These are phyloP conservation scores for Barnettozyma sucrosica DNA, from an alignment of 805 yeast species.

Conservation along the genomic window DNA sequence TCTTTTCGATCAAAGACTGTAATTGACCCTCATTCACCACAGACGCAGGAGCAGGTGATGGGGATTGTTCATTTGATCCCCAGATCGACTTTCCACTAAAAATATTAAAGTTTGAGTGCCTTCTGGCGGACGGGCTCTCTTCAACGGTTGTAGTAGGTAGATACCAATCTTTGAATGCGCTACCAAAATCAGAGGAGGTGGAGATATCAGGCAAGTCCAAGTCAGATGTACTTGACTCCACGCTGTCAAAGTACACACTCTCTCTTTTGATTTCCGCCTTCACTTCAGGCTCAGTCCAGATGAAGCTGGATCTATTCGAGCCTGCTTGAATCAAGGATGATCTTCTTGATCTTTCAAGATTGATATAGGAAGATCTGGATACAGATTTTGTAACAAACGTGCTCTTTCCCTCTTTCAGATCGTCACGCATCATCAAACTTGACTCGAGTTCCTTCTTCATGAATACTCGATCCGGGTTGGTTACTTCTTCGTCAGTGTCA, in stretches of 20 bases:
- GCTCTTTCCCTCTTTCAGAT: slow-evolving; percentile 6
- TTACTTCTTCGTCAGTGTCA: slow-evolving; percentile 10
- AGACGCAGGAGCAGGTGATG: slow-evolving; percentile 2
- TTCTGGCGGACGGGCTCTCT: not conserved
- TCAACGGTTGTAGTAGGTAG: slow-evolving; percentile 3
- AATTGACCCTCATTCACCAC: slow-evolving; percentile 15
- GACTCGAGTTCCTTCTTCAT: slow-evolving; percentile 7
- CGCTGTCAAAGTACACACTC: slow-evolving; percentile 1
- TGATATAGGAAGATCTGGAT: slow-evolving; percentile 21
- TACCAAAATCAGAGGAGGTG: slow-evolving; percentile 43
- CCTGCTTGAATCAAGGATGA: slow-evolving; percentile 11
- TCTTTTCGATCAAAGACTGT: slow-evolving; percentile 13
- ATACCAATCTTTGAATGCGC: slow-evolving; percentile 35
- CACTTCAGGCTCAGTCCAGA: not conserved
- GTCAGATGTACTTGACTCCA: not conserved
- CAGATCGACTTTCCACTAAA: slow-evolving; percentile 18
- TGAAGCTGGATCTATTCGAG: slow-evolving; percentile 1
- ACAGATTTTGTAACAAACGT: slow-evolving; percentile 22
- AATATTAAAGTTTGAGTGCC: not conserved
- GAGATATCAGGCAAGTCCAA: slow-evolving; percentile 39
- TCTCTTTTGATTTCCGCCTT: not conserved
- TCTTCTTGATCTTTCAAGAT: slow-evolving; percentile 14
- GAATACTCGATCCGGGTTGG: slow-evolving; percentile 2
- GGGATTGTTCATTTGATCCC: slow-evolving; percentile 14
- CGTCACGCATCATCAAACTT: slow-evolving; percentile 7